These are phyloP conservation scores for Pseudoscleropodium purum DNA, from an alignment of 225 moss, liverwort and hornwort genomes.

Conservation along the genomic window DNA sequence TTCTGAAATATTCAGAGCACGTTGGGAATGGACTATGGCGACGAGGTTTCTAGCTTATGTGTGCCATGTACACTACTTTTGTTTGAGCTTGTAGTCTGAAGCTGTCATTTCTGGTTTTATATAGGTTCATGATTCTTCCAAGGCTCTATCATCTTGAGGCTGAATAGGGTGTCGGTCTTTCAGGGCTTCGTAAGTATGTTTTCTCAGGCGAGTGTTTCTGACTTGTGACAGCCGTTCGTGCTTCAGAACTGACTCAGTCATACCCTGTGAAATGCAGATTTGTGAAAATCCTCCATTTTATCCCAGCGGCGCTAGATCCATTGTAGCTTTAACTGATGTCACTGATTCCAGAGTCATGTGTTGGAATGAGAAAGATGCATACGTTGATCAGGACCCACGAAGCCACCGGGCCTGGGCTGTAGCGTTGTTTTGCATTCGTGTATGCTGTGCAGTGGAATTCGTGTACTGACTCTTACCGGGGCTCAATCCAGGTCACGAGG, in stretches of 20 bases:
- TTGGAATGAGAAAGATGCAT: neutral
- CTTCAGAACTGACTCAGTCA: neutral
- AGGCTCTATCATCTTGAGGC: neutral
- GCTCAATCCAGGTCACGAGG: constrained; percentile 46
- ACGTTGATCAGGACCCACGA: neutral
- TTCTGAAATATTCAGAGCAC: neutral
- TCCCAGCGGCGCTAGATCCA: neutral
- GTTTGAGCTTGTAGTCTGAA: neutral
- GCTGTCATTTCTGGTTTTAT: neutral
- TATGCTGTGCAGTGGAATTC: neutral
- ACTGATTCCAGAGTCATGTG: neutral
- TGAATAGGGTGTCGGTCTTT: neutral
- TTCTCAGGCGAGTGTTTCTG: neutral
- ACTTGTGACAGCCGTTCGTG: neutral
- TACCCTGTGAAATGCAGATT: neutral
- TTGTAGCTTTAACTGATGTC: neutral
- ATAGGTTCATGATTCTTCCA: neutral
- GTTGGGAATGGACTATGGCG: neutral
- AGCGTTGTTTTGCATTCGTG: neutral
- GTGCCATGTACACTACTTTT: neutral
- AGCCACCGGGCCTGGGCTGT: neutral
- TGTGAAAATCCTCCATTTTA: neutral
- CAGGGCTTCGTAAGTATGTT: neutral
- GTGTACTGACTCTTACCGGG: neutral
- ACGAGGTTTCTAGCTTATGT: neutral